Evolutionary conservation across 768 basidiomycete genomes (phyloP), one percentile per base, ranked within the genome.

Genomic region (Gymnopilus dilepis): DNA sequence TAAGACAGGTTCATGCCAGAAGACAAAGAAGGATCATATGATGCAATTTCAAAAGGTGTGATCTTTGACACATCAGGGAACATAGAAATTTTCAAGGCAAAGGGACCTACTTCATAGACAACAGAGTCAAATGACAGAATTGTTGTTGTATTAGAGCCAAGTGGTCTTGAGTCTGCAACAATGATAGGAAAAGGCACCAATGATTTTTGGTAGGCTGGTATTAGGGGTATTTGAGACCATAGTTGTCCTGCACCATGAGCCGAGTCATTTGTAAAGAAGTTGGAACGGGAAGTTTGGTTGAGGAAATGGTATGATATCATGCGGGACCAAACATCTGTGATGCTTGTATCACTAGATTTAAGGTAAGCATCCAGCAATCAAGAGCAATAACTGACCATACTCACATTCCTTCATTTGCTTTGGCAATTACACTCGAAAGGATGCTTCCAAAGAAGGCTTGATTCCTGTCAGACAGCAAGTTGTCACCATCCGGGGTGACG

Each of bases 261-360:
- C 0, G 83, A 76, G 42, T 80, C 71, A 48, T 86, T 84, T 1
- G 83, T 83, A 72, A 86, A 88, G 67, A 90, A 86, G 67, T 90
- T 86, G 9, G 56, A 59, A 15, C 80, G 75, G 6, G 80, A 77
- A 0, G 90, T 92, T 54, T 85, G 83, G 67, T 87, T 90, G 60
- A 89, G 74, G 66, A 92, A 92, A 70, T 93, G 91, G 64, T 89
- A 88, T 1, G 87, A 82, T 33, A 92, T 80, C 70, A 86, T 83
- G 1, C 88, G 84, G 0, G 82, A 71, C 83, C 87, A 91, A 6
- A 85, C 75, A 68, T 92, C 90, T 1, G 84, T 84, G 45, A 90
- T 59, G 57, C 87, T 88, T 19, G 86, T 88, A 68, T 88, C 82
- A 40, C 88, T 89, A 62, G 0, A 56, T 30, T 38, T 50, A 50